Base-by-base conservation (phyloP, 108 stramenopile genomes). In the Skeletonema menzelii region DNA sequence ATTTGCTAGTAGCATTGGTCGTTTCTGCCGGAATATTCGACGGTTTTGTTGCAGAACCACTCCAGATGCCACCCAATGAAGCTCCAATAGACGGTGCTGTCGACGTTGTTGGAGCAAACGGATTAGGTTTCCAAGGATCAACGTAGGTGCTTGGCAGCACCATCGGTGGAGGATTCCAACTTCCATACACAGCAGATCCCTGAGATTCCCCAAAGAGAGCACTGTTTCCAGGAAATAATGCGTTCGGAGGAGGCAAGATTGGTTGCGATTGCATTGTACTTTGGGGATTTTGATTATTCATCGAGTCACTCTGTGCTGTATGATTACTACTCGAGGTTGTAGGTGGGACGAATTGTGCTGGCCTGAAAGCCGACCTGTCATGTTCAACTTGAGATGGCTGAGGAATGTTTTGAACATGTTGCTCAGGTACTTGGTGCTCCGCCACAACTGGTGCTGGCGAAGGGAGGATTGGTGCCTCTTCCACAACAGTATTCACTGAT, bases 71-170 rank as follows among this genome's bases (percentile, higher is more conserved):
- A 5, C 75, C 75, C 63, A 76, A 62, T 38, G 20, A 32, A 1
- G 20, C 35, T n/a, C 31, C 74, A 35, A 38, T 19, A 14, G 53
- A 38, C 20, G 65, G 24, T 24, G 57, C 26, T 20, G 53, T 57
- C 5, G 44, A 15, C 22, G 60, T 34, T 37, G 67, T 76, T 7
- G 75, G 75, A 22, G 75, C 75, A 69, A 76, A 76, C 10, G 75
- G 75, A 69, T 68, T 76, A 8, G 67, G 68, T 32, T 69, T 76
- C 75, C 75, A 76, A 46, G 67, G 75, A 22, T 69, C 75, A 12
- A 76, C 62, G 60, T 47, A 76, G 30, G 62, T 57, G 40, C 44
- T 76, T n/a, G 67, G 67, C 31, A 76, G 15, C 56, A 68, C 59
- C 35, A 63, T 69, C 6, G 67, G 75, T 24, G 75, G 67, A 4